These are phyloP conservation scores for Rhizoclosmatium globosum DNA, from an alignment of 192 early-diverging fungal genomes.

Conservation along the genomic window DNA sequence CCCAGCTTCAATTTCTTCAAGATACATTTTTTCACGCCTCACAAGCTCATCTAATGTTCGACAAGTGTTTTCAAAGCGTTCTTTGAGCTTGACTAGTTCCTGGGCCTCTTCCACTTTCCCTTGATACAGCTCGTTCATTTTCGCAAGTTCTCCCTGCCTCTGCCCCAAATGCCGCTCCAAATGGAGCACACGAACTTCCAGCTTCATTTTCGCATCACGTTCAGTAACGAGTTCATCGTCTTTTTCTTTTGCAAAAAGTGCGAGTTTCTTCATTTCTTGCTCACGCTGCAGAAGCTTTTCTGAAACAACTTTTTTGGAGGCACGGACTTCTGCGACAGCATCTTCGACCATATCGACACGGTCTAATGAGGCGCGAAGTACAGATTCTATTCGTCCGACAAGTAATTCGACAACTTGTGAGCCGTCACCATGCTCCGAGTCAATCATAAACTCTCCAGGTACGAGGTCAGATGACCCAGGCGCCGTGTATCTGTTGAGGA, in stretches of 20 bases:
- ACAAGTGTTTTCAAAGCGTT: conserved; percentile 33
- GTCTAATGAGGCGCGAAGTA: conserved; percentile 15
- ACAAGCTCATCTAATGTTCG: conserved; percentile 40
- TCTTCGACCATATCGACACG: conserved; percentile 35
- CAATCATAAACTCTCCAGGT: conserved; percentile 1
- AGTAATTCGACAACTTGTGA: conserved; percentile 33
- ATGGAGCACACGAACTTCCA: conserved; percentile 45
- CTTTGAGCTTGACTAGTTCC: conserved; percentile 34
- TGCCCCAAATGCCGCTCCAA: conserved; percentile 39
- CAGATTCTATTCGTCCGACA: conserved; percentile 38
- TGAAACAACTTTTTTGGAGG: conserved; percentile 36
- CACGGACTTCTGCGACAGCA: conserved; percentile 27
- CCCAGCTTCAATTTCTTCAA: conserved; percentile 53
- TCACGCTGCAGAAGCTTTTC: conserved; percentile 43
- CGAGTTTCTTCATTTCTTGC: conserved; percentile 46
- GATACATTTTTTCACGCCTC: conserved; percentile 48
- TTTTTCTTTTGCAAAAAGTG: conserved; percentile 37
- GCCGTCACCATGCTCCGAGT: conserved; percentile 34
- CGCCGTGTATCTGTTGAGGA: conserved; percentile 18
- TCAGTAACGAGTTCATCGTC: conserved; percentile 45
- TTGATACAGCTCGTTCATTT: conserved; percentile 31
- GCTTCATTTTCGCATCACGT: conserved; percentile 44
- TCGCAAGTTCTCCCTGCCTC: conserved; percentile 41
- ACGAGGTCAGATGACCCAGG: background rate
- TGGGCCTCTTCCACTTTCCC: conserved; percentile 35